Base-by-base conservation (phyloP, 2,329 filamentous ascomycete genomes). In the Trichoderma pleuroti region DNA sequence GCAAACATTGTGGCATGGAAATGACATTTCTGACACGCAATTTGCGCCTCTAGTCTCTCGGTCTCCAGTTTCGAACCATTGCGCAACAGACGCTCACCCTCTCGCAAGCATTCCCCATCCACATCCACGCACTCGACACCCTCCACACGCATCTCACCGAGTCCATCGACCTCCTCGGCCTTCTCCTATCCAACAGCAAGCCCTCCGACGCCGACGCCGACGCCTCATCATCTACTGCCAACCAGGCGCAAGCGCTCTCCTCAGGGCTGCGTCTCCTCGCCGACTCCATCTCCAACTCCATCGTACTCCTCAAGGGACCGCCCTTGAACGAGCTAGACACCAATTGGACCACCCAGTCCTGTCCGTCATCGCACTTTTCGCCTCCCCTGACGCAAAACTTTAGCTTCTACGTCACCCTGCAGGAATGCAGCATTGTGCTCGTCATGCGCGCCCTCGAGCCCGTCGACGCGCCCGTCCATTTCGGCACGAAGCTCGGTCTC, bases 71-170 rank as follows among this genome's bases (percentile, higher is more conserved):
- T 14, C 86, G 88, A 72, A 94, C 91, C 70, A 85, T 93, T 56
- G 85, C 87, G 1, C 77, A 82, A 7, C 81, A 86, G 71, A 84
- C 84, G 14, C 77, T 89, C 18, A 79, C 81, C 71, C 80, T 89
- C 72, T 81, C 87, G 70, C 81, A 84, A 28, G 75, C 81, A 56
- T 81, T 85, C 69, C 83, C 84, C 21, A 84, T 90, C 74, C 84
- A 86, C 74, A 86, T 98, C 64, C 85, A 88, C 18, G 90, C 94
- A 71, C 86, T 98, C 65, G 89, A 90, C 24, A 83, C 87, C 12
- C 87, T 96, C 14, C 88, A 93, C 73, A 88, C 89, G n/a, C 85
- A 94, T 52, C 90, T 98, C 74, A 95, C 92, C 72, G 88, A 93
- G 76, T 91, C 93, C 70, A 88, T 98, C 73, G 93, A 97, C 79